Conservation (phyloP, 768 basidiomycete species). For the Amanita pallidorosea region DNA sequence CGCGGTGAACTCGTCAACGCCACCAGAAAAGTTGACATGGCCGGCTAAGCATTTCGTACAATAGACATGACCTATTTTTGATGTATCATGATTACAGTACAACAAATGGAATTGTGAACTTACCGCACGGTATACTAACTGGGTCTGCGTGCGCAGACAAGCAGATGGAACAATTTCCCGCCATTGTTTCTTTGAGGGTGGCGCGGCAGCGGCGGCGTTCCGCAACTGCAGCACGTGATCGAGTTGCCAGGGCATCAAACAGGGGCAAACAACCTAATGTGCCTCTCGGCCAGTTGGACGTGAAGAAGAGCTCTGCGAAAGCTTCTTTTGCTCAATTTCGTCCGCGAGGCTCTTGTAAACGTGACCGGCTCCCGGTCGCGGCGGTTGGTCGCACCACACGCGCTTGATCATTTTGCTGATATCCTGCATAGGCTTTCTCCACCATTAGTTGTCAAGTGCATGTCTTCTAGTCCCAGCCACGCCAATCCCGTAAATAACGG, state of each 20-base stretch:
- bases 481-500: conserved; percentile 6
- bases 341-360: neutral
- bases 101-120: conserved; percentile 10
- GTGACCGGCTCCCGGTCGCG: neutral
- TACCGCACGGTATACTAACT: conserved; percentile 54
- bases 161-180: conserved; percentile 43
- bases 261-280: conserved; percentile 5
- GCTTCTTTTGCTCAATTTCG: neutral
- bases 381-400: neutral
- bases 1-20: conserved; percentile 22
- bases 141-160: conserved; percentile 40
- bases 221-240: neutral
- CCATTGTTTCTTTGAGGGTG: neutral
- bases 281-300: conserved; percentile 2
- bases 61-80: conserved; percentile 45
- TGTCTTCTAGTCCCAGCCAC: conserved; percentile 22
- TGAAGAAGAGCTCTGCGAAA: conserved; percentile 1
- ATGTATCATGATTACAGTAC: conserved; percentile 4
- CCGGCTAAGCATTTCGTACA: conserved; percentile 46
- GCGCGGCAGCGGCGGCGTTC: too few species aligned
- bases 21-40: conserved; percentile 24
- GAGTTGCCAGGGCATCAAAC: neutral
- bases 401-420: neutral
- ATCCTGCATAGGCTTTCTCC: neutral
- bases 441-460: conserved; percentile 12